These are phyloP conservation scores for Chlorella vulgaris DNA, from an alignment of 139 green algal species.

Conservation along the genomic window DNA sequence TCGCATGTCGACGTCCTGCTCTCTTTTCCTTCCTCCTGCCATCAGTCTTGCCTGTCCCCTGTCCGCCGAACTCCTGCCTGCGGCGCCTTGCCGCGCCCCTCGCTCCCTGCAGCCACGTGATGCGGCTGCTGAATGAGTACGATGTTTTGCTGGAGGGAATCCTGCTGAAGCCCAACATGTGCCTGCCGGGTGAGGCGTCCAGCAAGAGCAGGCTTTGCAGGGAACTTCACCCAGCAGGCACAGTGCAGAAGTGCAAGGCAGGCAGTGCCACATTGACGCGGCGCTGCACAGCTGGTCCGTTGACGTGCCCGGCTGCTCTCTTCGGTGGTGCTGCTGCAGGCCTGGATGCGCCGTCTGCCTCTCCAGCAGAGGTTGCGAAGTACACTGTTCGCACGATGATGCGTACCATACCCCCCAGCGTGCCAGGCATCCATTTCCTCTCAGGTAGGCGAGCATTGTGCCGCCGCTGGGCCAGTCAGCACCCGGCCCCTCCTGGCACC, in stretches of 20 bases:
- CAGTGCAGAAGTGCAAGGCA: no score
- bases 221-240: no score
- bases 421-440: slow-evolving; percentile 51
- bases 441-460: no score
- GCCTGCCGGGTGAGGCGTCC: slow-evolving; percentile 57
- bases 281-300: background rate
- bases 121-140: slow-evolving; percentile 91
- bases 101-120: slow-evolving; percentile 74
- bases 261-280: no score
- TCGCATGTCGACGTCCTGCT: no score
- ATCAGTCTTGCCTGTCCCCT: no score
- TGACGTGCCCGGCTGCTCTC: background rate
- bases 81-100: background rate
- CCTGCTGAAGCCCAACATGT: slow-evolving; percentile 97
- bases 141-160: slow-evolving; percentile 88
- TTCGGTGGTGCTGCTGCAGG: slow-evolving; percentile 22
- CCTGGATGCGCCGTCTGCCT: slow-evolving; percentile 61
- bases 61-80: no score
- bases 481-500: no score
- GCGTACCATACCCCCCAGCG: slow-evolving; percentile 73
- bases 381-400: slow-evolving; percentile 85
- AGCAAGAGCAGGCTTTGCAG: background rate
- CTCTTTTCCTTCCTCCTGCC: no score
- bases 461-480: no score
- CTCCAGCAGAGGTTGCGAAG: slow-evolving; percentile 70